Conservation (phyloP, 305 asterid species). For the Plantago coronopus region DNA sequence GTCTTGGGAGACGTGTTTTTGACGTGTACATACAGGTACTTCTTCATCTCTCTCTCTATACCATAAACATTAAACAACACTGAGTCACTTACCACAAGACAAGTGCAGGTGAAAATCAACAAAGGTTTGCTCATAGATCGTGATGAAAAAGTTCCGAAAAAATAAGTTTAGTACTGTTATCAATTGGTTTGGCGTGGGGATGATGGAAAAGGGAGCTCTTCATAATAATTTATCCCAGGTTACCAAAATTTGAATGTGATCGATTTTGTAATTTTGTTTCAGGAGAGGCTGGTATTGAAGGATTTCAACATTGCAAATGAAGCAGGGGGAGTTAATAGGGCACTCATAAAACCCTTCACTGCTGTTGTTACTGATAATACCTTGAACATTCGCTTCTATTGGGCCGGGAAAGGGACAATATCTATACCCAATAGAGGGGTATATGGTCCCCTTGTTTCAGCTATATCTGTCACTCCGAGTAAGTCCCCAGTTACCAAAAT, state of each 20-base stretch:
- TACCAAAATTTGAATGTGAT: no score
- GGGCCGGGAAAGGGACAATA: constrained; percentile 50
- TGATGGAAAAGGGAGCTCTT: no score
- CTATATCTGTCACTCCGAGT: constrained; percentile 35
- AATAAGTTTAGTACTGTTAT: not conserved
- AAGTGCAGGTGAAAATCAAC: no score
- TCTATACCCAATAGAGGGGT: constrained; percentile 26
- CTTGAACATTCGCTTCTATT: constrained; percentile 46
- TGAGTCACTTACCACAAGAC: no score
- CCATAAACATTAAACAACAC: no score
- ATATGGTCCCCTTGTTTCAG: constrained; percentile 38
- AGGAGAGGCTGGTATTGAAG: constrained; percentile 29
- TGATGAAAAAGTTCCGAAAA: not conserved
- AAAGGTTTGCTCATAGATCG: not conserved
- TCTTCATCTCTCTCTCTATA: not conserved
- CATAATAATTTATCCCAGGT: not conserved
- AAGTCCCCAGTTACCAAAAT: not conserved
- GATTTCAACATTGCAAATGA: constrained; percentile 33
- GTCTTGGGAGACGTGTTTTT: constrained; percentile 73
- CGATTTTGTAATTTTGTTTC: not conserved
- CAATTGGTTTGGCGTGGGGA: not conserved
- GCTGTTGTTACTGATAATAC: constrained; percentile 27
- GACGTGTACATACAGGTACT: constrained; percentile 45
- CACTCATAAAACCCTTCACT: constrained; percentile 22
- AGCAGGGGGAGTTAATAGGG: constrained; percentile 34